Conservation (phyloP, 257 asterid species). For the Pogostemon cablin region DNA sequence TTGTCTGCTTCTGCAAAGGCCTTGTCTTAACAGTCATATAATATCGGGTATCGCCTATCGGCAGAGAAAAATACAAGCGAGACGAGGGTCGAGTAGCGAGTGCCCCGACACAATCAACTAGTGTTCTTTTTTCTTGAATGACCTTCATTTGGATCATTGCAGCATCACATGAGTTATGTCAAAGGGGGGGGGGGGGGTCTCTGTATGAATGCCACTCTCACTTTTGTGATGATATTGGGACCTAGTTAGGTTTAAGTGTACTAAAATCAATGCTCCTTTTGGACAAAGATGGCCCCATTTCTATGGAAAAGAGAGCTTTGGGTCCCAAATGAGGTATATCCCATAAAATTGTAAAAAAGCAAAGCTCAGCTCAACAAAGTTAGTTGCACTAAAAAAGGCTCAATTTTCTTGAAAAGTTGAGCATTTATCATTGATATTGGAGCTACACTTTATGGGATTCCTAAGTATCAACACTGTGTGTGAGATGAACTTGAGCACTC, state of each 20-base stretch:
- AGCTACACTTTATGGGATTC: constrained; percentile 59
- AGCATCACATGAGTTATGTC: constrained; percentile 24
- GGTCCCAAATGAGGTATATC: constrained; percentile 44
- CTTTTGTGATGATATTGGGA: constrained; percentile 39
- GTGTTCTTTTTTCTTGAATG: constrained; percentile 11
- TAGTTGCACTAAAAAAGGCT: constrained; percentile 46
- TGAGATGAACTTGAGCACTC: constrained; percentile 30
- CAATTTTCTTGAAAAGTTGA: constrained; percentile 40
- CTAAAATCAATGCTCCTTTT: constrained; percentile 50
- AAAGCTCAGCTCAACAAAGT: constrained; percentile 31
- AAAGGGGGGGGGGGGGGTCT: constrained; percentile 30
- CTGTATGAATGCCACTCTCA: constrained; percentile 6
- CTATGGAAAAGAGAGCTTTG: constrained; percentile 32
- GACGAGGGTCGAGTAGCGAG: too few relatives aligned
- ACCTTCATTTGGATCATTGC: constrained; percentile 25
- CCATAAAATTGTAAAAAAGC: constrained; percentile 31
- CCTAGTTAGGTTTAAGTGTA: constrained; percentile 39
- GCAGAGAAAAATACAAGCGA: too few relatives aligned
- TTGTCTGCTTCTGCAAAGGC: not conserved
- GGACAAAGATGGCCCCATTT: constrained; percentile 37
- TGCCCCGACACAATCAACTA: not conserved
- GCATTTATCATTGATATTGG: constrained; percentile 31
- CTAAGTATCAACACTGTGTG: constrained; percentile 42
- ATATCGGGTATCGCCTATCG: too few relatives aligned
- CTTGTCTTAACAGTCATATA: not conserved